Base-by-base conservation (phyloP, 2,329 filamentous ascomycete genomes). In the Aspergillus arachidicola region DNA sequence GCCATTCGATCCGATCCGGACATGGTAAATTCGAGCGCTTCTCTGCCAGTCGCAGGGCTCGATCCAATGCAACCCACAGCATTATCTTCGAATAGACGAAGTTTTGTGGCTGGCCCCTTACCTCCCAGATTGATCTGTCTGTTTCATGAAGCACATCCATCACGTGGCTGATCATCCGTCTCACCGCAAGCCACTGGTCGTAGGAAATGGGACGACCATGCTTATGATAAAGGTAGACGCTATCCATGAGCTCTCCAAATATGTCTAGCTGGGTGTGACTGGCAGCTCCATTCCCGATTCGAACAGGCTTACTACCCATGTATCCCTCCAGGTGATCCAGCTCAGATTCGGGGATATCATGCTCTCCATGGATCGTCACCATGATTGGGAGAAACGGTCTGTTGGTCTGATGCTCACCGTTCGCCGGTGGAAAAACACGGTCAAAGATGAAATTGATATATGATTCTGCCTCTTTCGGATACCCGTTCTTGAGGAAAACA, bases 41-140 rank as follows among this genome's bases (percentile, higher is more conserved):
- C 21, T 93, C 90, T 4, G 89, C 83, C 0, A 93, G 84, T 2
- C 91, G 89, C 14, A 93, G 79, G 11, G 89, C 91, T 6, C 91
- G 87, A 73, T 94, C 91, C 66, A 94, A 87, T 21, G 91, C 90
- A 4, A 94, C 91, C 91, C 91, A 94, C 26, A 94, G 83, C 88
- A 93, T 91, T 66, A 94, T 84, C 73, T 93, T 92, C n/a, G 89
- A 91, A 77, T 93, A 94, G 16, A 89, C 87, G 68, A 93, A 94
- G 71, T 92, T 87, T 75, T 93, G 46, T 3, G 23, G 23, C 16
- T n/a, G 1, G 26, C 46, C 46, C 9, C 46, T 14, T 26, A 50
- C 89, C 26, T 50, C 46, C 46, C 46, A 50, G 23, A 50, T 50
- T 2, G 46, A 50, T n/a, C 46, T 28, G 6, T 50, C 46, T 1